Base-by-base conservation (phyloP, 331 rosid species). In the Stylosanthes scabra region DNA sequence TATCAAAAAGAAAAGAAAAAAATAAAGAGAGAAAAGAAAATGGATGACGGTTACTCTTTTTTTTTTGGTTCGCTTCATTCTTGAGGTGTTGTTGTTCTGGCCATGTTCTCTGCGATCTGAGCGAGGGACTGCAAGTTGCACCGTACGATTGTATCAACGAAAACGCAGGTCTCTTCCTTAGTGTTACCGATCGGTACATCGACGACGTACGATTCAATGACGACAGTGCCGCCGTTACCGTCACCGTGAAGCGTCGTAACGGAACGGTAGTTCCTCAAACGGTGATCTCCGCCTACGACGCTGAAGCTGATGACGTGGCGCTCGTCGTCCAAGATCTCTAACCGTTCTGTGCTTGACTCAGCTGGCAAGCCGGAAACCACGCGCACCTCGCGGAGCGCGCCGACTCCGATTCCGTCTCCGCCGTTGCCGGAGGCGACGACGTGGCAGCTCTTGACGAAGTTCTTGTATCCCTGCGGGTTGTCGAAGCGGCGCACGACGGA, bases 271-370 rank as follows among this genome's bases (percentile, higher is more conserved):
- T 84, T 84, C 14, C 70, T 74, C 1, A 74, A 67, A 13, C 88
- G 75, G 70, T 84, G 85, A 70, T 74, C 83, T 0, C 88, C 88
- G 13, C 88, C 88, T 7, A 84, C 78, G 0, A 84, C 81, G 57
- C 88, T 81, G 76, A 84, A 84, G 63, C 88, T 81, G 47, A 81
- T 77, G 50, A 84, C 85, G 69, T 84, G 88, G 14, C 76, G 57
- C 60, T 84, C 88, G 7, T 84, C 88, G 55, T 84, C 88, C 0
- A 84, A 78, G 72, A 84, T 84, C 82, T 84, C 88, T 1, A 84
- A 16, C 20, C 88, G 15, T 70, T 84, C 85, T n/a, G 81, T 84
- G 72, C 88, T 84, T 6, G 73, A 77, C 37, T 16, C 85, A 2
- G 88, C 88, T 8, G 88, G 88, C 11, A 84, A 82, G 3, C 88